Evolutionary conservation across 1,284 basidiomycete genomes (phyloP).

Genomic region (Cystobasidium pallidum): DNA sequence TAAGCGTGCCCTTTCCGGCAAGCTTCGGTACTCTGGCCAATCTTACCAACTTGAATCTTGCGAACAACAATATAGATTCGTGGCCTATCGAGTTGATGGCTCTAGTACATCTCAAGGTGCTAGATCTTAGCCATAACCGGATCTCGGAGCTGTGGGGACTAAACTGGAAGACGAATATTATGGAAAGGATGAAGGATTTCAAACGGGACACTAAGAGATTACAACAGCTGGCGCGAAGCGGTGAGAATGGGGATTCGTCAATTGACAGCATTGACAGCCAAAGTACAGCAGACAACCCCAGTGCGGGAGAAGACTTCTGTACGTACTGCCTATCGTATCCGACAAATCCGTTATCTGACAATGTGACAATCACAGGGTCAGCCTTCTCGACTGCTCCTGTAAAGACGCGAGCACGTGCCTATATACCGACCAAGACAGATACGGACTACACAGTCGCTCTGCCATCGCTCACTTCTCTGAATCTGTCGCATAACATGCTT

Average conservation of each 20-base stretch:
- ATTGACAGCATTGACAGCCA: constrained; percentile 37
- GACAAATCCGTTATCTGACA: neutral
- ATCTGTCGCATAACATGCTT: constrained; percentile 18
- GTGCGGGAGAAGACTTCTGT: constrained; percentile 38
- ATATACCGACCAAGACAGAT: constrained; percentile 9
- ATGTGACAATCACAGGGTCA: neutral
- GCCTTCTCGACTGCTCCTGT: constrained; percentile 28
- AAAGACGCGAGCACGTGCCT: constrained; percentile 22
- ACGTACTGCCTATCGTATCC: neutral
- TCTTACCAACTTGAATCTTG: constrained; percentile 41
- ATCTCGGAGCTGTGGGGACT: constrained; percentile 19
- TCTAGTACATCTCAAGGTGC: constrained; percentile 35
- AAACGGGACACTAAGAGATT: constrained; percentile 7
- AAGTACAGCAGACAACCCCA: constrained; percentile 34
- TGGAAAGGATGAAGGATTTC: constrained; percentile 16
- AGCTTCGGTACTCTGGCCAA: constrained; percentile 24
- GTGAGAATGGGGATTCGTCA: constrained; percentile 12
- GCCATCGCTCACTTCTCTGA: constrained; percentile 17
- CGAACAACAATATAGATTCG: constrained; percentile 31
- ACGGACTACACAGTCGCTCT: constrained; percentile 23
- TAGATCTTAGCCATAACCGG: constrained; percentile 42
- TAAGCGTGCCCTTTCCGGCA: constrained; percentile 30
- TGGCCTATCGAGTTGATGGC: constrained; percentile 43
- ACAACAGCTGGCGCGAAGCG: neutral
- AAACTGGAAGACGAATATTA: constrained; percentile 17